These are phyloP conservation scores for Fraxinus baroniana DNA, from an alignment of 305 asterid genomes.

Conservation along the genomic window DNA sequence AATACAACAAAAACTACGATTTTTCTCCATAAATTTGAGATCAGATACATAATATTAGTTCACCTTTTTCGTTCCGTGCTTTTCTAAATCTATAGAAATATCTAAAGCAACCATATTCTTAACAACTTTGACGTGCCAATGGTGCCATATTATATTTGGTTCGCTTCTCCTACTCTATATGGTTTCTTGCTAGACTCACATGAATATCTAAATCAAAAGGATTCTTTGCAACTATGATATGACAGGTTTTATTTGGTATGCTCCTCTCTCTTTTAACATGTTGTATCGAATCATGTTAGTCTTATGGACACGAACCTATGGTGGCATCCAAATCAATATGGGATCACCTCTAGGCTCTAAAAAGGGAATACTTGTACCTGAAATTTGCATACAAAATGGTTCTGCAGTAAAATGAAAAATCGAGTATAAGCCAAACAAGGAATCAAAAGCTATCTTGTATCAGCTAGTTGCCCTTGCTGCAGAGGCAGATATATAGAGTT, in stretches of 20 bases:
- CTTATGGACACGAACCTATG: background rate
- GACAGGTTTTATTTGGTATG: background rate
- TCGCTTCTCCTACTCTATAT: background rate
- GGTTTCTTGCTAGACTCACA: background rate
- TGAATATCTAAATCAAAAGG: background rate
- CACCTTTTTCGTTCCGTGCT: background rate
- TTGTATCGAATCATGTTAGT: background rate
- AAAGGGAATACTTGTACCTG: background rate
- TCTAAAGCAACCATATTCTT: background rate
- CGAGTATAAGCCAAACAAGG: background rate
- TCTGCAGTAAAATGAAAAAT: conserved; percentile 9
- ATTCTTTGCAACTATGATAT: background rate
- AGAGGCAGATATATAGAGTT: background rate
- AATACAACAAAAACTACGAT: background rate
- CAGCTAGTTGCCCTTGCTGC: conserved; percentile 6
- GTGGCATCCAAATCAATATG: background rate
- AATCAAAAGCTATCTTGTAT: background rate
- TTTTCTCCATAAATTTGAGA: background rate
- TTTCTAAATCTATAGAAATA: background rate
- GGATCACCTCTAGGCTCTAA: background rate
- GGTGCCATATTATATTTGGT: background rate
- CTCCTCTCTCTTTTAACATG: background rate
- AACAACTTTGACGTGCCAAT: background rate
- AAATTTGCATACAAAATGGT: background rate
- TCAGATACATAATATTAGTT: background rate